A percentile compares a stretch with the other conserved stretches of the same genome.
Conservation (phyloP, 2,329 filamentous ascomycete genomes). For the Dactylellina parvicollis region DNA sequence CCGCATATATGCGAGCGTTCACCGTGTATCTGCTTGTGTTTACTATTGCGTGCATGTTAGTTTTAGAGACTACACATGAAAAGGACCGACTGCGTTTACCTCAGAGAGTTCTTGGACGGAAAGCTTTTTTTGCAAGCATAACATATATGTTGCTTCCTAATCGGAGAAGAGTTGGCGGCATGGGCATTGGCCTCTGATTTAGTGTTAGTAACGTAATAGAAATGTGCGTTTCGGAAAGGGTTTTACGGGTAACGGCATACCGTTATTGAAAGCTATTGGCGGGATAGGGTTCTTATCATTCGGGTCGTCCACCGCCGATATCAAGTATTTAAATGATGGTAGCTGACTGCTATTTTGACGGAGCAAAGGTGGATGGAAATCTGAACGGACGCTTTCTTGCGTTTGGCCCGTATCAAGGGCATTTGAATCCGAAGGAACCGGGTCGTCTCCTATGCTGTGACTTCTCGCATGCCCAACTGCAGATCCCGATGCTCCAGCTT, state of each 20-base stretch:
- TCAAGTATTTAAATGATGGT: constrained; percentile 43
- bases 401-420: constrained; percentile 20
- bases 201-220: no score
- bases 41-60: constrained; percentile 15
- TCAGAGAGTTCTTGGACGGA: constrained; percentile 38
- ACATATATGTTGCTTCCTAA: constrained; percentile 46
- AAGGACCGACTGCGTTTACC: no score
- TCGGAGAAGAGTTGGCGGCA: constrained; percentile 35
- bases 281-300: constrained; percentile 43
- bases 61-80: no score
- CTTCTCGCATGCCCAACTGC: constrained; percentile 24
- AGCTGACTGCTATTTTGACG: constrained; percentile 30
- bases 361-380: constrained; percentile 31
- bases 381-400: constrained; percentile 17
- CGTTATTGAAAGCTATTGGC: constrained; percentile 34
- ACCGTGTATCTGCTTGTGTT: constrained; percentile 50
- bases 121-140: constrained; percentile 45
- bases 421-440: neutral
- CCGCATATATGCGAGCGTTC: constrained; percentile 43
- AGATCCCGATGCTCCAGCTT: constrained; percentile 8
- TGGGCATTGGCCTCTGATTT: constrained; percentile 20
- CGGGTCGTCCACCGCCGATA: constrained; percentile 49
- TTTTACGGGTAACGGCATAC: constrained; percentile 9
- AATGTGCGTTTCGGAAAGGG: neutral
- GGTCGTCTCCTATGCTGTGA: constrained; percentile 21